These are phyloP conservation scores for Fusarium austroafricanum DNA, from an alignment of 2,329 filamentous ascomycete species.

Conservation along the genomic window DNA sequence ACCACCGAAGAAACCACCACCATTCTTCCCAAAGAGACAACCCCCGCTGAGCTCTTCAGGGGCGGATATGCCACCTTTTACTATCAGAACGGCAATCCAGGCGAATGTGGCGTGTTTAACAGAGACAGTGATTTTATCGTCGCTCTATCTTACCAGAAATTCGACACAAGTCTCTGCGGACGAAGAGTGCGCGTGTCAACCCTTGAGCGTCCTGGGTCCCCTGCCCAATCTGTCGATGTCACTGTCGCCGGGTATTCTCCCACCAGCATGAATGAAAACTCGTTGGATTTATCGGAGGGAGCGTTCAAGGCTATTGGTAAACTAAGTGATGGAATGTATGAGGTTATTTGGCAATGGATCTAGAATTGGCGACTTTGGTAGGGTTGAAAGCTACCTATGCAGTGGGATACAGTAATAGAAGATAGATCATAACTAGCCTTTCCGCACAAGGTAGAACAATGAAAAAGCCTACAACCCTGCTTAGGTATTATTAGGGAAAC, in stretches of 20 bases:
- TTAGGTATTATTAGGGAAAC: too few relatives aligned
- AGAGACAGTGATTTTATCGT: background rate
- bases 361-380: too few relatives aligned
- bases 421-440: too few relatives aligned
- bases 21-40: background rate
- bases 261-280: background rate
- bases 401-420: too few relatives aligned
- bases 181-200: background rate
- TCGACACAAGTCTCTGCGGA: background rate
- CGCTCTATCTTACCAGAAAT: background rate
- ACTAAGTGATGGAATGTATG: background rate
- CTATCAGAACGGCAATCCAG: background rate
- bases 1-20: too few relatives aligned
- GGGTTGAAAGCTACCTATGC: too few relatives aligned
- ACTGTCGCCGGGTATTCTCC: background rate
- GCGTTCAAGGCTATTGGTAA: background rate
- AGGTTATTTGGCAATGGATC: background rate
- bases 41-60: background rate
- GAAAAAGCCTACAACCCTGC: too few relatives aligned
- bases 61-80: background rate
- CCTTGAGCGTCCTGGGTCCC: too few relatives aligned
- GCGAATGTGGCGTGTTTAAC: background rate
- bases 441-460: too few relatives aligned
- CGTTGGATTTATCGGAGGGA: background rate
- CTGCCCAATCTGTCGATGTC: background rate